These are phyloP conservation scores for Thermothelomyces thermophilus DNA, from an alignment of 2,329 filamentous ascomycete species.

Conservation along the genomic window DNA sequence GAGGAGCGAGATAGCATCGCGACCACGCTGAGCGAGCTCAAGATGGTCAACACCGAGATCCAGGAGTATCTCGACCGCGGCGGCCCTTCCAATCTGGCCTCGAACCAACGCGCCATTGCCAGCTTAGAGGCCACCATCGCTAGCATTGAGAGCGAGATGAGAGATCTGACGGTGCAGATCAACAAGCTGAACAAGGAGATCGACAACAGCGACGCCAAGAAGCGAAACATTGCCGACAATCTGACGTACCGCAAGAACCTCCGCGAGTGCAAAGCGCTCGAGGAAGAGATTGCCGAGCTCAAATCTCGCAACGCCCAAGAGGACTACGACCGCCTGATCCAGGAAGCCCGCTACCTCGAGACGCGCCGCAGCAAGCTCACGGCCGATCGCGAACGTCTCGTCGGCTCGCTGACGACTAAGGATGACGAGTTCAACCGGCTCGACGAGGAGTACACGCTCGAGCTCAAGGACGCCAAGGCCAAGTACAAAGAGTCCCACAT, in stretches of 20 bases:
- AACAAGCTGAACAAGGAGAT: constrained; percentile 74
- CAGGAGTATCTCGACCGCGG: constrained; percentile 70
- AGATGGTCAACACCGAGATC: constrained; percentile 69
- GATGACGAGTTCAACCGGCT: constrained; percentile 70
- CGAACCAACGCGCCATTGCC: constrained; percentile 63
- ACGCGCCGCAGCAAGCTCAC: constrained; percentile 61
- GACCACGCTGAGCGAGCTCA: constrained; percentile 70
- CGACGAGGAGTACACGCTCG: constrained; percentile 72
- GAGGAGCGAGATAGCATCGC: constrained; percentile 65
- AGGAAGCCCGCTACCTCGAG: constrained; percentile 62
- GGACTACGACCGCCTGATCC: constrained; percentile 68
- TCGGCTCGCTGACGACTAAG: constrained; percentile 75
- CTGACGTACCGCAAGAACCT: constrained; percentile 74
- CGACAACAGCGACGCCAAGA: constrained; percentile 72
- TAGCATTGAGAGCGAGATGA: constrained; percentile 60
- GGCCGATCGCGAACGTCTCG: constrained; percentile 66
- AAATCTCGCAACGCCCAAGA: constrained; percentile 74
- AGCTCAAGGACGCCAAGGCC: constrained; percentile 74
- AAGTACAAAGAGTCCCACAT: constrained; percentile 86
- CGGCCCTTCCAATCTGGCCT: constrained; percentile 63
- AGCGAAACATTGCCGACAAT: constrained; percentile 84
- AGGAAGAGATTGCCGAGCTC: constrained; percentile 64
- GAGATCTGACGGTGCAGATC: constrained; percentile 58
- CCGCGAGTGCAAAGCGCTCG: constrained; percentile 59
- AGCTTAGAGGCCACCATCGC: constrained; percentile 59